phyloP scores from a whole-genome alignment of 2,329 filamentous ascomycete species.

The Fusarium paranaense region DNA sequence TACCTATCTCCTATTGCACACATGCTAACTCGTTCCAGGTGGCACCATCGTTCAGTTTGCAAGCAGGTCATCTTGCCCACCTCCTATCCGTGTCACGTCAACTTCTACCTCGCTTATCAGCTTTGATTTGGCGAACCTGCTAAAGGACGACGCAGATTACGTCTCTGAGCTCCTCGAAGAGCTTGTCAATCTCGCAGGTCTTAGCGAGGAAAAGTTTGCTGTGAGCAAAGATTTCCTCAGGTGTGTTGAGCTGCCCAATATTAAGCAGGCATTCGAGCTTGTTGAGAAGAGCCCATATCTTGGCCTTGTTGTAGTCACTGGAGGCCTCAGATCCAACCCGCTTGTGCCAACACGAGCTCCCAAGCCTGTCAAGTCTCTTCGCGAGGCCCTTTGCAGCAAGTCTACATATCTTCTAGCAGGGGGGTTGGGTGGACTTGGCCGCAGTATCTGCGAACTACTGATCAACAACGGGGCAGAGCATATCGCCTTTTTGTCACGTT shows the following conservation, averaged over 20 bases:
- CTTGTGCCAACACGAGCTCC: conserved; percentile 40
- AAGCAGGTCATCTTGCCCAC: conserved; percentile 35
- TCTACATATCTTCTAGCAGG: conserved; percentile 67
- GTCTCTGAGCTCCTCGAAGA: conserved; percentile 45
- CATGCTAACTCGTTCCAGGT: conserved; percentile 39
- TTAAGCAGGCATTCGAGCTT: conserved; percentile 44
- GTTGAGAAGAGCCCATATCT: conserved; percentile 44
- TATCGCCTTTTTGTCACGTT: conserved; percentile 66
- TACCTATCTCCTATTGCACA: conserved; percentile 1
- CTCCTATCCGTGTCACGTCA: conserved; percentile 16
- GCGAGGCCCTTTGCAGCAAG: conserved; percentile 48
- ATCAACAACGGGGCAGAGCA: conserved; percentile 62
- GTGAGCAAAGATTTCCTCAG: not conserved
- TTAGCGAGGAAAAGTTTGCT: not conserved
- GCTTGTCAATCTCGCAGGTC: conserved; percentile 16
- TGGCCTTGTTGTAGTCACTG: conserved; percentile 37
- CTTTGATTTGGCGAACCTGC: conserved; percentile 49
- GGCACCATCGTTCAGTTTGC: conserved; percentile 50
- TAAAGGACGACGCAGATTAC: conserved; percentile 48
- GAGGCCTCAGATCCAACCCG: conserved; percentile 1
- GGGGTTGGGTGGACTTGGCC: conserved; percentile 68
- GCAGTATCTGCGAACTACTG: conserved; percentile 63
- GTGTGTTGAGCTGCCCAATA: conserved; percentile 33
- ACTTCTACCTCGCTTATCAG: conserved; percentile 45
- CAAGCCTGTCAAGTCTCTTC: conserved; percentile 41